Percentiles rank a stretch among this genome's conserved stretches.
These are phyloP conservation scores for Metschnikowia gelsemii DNA, from an alignment of 805 yeast genomes.

Conservation along the genomic window DNA sequence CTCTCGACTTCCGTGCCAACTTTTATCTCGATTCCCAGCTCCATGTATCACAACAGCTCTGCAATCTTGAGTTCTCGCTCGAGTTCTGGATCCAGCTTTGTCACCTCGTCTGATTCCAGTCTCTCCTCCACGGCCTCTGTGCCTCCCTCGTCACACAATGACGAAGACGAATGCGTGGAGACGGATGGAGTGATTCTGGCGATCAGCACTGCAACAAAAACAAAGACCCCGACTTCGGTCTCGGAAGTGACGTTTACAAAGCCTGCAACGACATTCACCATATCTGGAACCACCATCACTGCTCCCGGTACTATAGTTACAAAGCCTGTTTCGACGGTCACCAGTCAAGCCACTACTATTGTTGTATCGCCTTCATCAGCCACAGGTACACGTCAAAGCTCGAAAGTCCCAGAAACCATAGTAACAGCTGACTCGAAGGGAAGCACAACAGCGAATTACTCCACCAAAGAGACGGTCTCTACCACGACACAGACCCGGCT, in stretches of 20 bases:
- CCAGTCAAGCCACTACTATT: not conserved
- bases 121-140: not conserved
- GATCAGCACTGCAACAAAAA: not conserved
- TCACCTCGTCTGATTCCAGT: not conserved
- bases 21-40: too few species aligned
- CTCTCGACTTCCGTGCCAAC: too few species aligned
- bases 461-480: constrained; percentile 2
- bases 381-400: not conserved
- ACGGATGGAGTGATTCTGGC: constrained; percentile 4
- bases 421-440: constrained; percentile 5
- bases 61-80: not conserved
- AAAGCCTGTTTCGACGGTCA: constrained; percentile 1
- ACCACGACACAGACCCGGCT: constrained; percentile 12
- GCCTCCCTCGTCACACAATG: constrained; percentile 3
- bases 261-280: not conserved
- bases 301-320: not conserved
- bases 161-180: constrained; percentile 10
- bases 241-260: not conserved
- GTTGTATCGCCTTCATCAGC: not conserved
- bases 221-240: not conserved
- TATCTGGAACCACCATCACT: constrained; percentile 2
- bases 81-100: not conserved
- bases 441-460: not conserved
- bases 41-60: too few species aligned
- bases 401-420: not conserved